Evolutionary conservation across 2,329 filamentous ascomycete genomes (phyloP).

Genomic region (Periconia sp.): DNA sequence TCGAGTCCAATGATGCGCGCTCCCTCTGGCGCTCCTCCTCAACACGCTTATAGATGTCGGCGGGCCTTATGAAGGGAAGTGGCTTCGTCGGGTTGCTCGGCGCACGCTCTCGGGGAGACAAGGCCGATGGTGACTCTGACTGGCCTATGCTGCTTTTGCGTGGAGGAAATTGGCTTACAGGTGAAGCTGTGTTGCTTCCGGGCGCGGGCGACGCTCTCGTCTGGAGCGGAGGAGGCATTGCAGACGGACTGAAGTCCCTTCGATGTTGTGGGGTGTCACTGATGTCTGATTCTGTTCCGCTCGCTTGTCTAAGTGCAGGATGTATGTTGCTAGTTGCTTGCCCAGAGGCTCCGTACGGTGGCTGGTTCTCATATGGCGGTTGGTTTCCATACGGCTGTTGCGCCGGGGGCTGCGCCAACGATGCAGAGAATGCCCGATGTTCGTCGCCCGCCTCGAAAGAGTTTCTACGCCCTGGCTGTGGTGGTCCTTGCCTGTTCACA

Average conservation of each 20-base stretch:
- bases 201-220: slow-evolving; percentile 51
- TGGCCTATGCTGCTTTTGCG: slow-evolving; percentile 68
- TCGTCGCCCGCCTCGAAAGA: slow-evolving; percentile 65
- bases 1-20: slow-evolving; percentile 63
- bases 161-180: slow-evolving; percentile 59
- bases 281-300: slow-evolving; percentile 35
- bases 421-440: slow-evolving; percentile 55
- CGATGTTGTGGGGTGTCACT: slow-evolving; percentile 46
- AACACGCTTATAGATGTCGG: slow-evolving; percentile 77
- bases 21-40: slow-evolving; percentile 68
- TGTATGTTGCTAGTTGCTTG: slow-evolving; percentile 10
- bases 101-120: slow-evolving; percentile 33
- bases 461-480: slow-evolving; percentile 45
- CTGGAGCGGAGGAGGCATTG: slow-evolving; percentile 57
- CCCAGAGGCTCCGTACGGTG: slow-evolving; percentile 16
- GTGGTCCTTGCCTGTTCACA: slow-evolving; percentile 31
- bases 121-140: slow-evolving; percentile 25
- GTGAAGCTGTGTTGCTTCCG: slow-evolving; percentile 29
- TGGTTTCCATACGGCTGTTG: slow-evolving; percentile 19
- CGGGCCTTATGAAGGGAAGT: slow-evolving; percentile 71
- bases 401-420: slow-evolving; percentile 25
- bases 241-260: slow-evolving; percentile 60
- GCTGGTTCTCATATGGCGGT: too few species aligned
- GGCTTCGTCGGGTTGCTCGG: slow-evolving; percentile 55
- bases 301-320: slow-evolving; percentile 25